Evolutionary conservation across 177 flowering plant genomes (phyloP), one percentile per base, ranked within the genome.

Genomic region (Vitis hybrid): DNA sequence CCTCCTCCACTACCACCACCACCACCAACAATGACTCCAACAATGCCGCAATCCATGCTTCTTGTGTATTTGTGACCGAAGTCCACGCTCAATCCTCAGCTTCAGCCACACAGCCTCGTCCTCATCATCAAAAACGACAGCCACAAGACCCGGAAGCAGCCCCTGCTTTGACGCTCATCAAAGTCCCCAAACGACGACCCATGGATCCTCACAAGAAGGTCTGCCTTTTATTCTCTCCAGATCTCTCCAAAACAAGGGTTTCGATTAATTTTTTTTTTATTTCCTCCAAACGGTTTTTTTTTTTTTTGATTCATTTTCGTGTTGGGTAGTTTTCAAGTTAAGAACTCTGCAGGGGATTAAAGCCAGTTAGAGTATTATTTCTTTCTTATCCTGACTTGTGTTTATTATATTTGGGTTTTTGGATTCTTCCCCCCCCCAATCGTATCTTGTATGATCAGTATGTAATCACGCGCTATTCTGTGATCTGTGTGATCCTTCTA

Each of bases 161-260:
- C 4, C 69, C 73, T 64, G 77, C 64, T 9, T 70, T 83, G 73
- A 80, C 77, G 57, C 75, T 46, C 48, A 71, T 83, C 58, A 70
- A 20, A 59, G 83, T 83, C 3, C 80, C 82, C 21, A 60, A 73
- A 8, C 77, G 78, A 6, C 59, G 30, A 13, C 30, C 71, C 59
- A 83, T 83, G 86, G 82, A 83, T 76, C 53, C 78, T 18, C 75
- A 71, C 35, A 82, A 76, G 71, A 80, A 78, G 82, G 83, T 83
- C 61, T 35, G 49, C 9, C 32, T 64, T 48, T 48, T 35, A 64
- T 41, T 64, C 18, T 64, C 20, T 64, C 13, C 21, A 9, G 15
- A n/a, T 51, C 56, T 30, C 32, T 30, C 32, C 32, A 30, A 30
- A 30, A 30, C 32, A 30, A 30, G 32, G 32, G 48, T 41, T 41